phyloP scores from a whole-genome alignment of 768 basidiomycete species.

The Leccinum rimulosum region DNA sequence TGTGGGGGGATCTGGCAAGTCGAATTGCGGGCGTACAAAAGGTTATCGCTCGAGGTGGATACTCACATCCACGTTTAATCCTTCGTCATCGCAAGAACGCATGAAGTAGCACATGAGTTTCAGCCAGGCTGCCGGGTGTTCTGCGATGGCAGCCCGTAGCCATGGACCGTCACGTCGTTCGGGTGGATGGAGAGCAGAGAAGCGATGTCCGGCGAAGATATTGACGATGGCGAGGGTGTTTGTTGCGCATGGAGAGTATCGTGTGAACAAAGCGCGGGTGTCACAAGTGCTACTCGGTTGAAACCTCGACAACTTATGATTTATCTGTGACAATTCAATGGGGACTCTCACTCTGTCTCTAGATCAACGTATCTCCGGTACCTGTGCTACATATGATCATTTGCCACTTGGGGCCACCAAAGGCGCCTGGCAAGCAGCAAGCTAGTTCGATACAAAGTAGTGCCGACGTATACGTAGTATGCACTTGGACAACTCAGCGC shows the following conservation, averaged over 20 bases:
- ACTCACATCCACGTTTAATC: slow-evolving; percentile 15
- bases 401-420: neutral
- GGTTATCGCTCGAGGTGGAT: neutral
- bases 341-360: neutral
- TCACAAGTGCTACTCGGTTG: too few relatives aligned
- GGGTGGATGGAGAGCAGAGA: slow-evolving; percentile 46
- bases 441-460: neutral
- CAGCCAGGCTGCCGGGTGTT: slow-evolving; percentile 21
- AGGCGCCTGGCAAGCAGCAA: neutral
- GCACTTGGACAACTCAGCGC: neutral
- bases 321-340: too few relatives aligned
- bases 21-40: neutral
- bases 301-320: too few relatives aligned
- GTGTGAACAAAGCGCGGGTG: neutral
- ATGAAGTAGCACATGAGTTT: slow-evolving; percentile 23
- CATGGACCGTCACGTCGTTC: slow-evolving; percentile 38
- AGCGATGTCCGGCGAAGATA: slow-evolving; percentile 21
- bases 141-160: slow-evolving; percentile 17
- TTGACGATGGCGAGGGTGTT: slow-evolving; percentile 16
- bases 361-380: neutral
- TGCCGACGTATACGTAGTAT: neutral
- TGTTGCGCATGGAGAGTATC: neutral
- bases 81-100: slow-evolving; percentile 14
- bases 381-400: neutral
- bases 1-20: slow-evolving; percentile 23